Evolutionary conservation across 148 eudicot species (phyloP).

Genomic region (Salicornia ramosissima): DNA sequence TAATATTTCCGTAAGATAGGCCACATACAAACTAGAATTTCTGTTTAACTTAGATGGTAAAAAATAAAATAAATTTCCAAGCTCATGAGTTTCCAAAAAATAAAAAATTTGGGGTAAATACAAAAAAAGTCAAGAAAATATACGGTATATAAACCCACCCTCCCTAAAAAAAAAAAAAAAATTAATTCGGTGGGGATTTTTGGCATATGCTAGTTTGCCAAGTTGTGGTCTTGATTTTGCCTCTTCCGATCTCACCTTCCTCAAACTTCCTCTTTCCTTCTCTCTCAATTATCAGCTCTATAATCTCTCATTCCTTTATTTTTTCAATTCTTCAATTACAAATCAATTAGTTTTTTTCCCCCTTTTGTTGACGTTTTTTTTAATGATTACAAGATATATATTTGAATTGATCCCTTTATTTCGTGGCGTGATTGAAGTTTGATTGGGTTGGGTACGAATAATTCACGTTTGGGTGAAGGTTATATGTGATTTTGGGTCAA

Average conservation of each 20-base stretch:
- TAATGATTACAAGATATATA: neutral
- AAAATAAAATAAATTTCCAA: no score
- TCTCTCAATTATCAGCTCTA: conserved; percentile 4
- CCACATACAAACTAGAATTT: no score
- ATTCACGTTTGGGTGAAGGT: neutral
- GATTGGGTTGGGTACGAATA: conserved; percentile 5
- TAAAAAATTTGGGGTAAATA: no score
- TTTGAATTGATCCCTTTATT: conserved; percentile 21
- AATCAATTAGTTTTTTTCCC: conserved; percentile 4
- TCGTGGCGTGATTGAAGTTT: neutral
- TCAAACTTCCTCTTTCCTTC: conserved; percentile 15
- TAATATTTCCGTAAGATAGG: no score
- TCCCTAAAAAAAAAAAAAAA: conserved; percentile 13
- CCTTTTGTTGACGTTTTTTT: neutral
- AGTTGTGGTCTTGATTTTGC: conserved; percentile 37
- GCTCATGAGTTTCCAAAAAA: no score
- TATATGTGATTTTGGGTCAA: neutral
- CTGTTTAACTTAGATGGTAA: no score
- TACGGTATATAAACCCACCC: no score
- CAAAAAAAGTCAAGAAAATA: no score
- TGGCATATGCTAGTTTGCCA: conserved; percentile 35
- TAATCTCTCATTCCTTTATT: neutral
- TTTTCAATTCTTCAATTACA: neutral
- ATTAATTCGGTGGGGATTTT: conserved; percentile 25
- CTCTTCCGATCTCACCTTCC: conserved; percentile 39